Evolutionary conservation across 2,329 filamentous ascomycete genomes (phyloP).

Genomic region (Monilinia vaccinii-corymbosi): DNA sequence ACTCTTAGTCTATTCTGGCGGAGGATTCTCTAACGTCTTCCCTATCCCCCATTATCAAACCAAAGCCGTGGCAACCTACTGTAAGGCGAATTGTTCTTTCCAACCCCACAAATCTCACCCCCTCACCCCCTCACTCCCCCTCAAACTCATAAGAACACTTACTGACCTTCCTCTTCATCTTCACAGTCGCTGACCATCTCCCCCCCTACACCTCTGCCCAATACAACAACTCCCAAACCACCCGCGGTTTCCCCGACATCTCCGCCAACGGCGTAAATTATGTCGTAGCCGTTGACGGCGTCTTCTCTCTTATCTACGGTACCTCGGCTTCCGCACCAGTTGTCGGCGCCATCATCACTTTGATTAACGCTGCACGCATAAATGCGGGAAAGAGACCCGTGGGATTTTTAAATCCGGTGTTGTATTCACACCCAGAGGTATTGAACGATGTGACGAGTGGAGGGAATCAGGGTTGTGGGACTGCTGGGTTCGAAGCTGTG

Average conservation of each 20-base stretch:
- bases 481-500: conserved; percentile 24
- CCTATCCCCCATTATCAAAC: conserved; percentile 39
- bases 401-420: conserved; percentile 36
- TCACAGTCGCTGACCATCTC: neutral
- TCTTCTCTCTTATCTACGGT: conserved; percentile 37
- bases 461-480: conserved; percentile 33
- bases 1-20: conserved; percentile 60
- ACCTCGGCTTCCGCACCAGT: conserved; percentile 39
- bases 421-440: conserved; percentile 29
- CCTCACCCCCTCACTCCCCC: neutral
- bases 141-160: conserved; percentile 28
- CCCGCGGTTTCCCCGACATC: conserved; percentile 40
- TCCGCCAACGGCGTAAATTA: conserved; percentile 36
- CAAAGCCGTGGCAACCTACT: conserved; percentile 22
- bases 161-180: conserved; percentile 21
- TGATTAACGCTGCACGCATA: conserved; percentile 54
- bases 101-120: neutral
- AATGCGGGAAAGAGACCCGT: conserved; percentile 37
- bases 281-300: conserved; percentile 35
- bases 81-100: conserved; percentile 16
- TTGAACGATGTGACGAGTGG: conserved; percentile 31
- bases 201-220: conserved; percentile 30
- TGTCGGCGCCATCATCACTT: conserved; percentile 40
- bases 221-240: conserved; percentile 37
- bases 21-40: conserved; percentile 58